Evolutionary conservation across 345 rosid species (phyloP).

Genomic region (Carallia brachiata): DNA sequence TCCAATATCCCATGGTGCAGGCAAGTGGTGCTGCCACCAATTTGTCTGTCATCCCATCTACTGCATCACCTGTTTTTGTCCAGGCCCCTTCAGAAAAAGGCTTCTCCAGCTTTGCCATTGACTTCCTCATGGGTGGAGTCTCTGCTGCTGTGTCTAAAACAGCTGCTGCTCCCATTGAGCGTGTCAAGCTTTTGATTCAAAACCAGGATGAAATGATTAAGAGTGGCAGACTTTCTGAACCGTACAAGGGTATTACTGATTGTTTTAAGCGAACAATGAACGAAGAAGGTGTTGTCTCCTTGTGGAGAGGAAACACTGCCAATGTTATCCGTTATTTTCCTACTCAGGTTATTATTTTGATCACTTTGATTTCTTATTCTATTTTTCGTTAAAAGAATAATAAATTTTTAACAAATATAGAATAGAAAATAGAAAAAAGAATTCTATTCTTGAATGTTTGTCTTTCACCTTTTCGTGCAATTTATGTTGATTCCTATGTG

Average conservation of each 20-base stretch:
- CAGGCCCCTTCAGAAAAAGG: constrained; percentile 36
- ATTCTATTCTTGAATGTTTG: neutral
- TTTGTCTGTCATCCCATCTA: constrained; percentile 26
- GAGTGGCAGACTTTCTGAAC: constrained; percentile 34
- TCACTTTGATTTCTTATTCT: neutral
- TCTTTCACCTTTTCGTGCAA: neutral
- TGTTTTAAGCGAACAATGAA: constrained; percentile 25
- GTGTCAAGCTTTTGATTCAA: constrained; percentile 35
- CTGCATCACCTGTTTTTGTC: constrained; percentile 25
- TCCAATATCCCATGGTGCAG: constrained; percentile 38
- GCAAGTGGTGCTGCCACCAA: constrained; percentile 31
- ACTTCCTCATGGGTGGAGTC: constrained; percentile 40
- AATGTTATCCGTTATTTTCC: constrained; percentile 39
- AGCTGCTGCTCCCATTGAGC: constrained; percentile 39
- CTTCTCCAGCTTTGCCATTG: constrained; percentile 30
- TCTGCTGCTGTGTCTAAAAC: constrained; percentile 39
- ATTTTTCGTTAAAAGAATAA: too few relatives aligned
- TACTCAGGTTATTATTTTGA: constrained; percentile 24
- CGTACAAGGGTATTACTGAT: constrained; percentile 36
- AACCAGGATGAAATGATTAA: constrained; percentile 40
- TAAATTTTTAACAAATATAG: too few relatives aligned
- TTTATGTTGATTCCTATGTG: constrained; percentile 4
- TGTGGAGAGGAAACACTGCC: constrained; percentile 40
- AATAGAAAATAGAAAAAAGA: too few relatives aligned
- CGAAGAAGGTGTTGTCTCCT: constrained; percentile 26